Conservation (phyloP, 305 asterid genomes). For the Fraxinus xanthoxyloides region DNA sequence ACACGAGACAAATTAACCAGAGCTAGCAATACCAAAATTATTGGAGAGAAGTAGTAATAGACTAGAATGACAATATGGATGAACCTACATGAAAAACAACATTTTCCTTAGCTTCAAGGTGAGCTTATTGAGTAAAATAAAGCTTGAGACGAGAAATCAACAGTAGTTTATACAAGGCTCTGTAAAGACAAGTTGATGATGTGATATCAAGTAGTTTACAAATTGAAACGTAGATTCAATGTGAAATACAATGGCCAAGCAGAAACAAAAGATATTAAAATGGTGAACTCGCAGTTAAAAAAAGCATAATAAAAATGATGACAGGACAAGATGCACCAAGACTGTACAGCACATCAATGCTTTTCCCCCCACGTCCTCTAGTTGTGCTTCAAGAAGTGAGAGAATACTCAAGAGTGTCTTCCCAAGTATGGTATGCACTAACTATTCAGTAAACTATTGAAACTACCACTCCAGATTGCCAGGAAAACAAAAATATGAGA, state of each 20-base stretch:
- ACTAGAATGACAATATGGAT: neutral
- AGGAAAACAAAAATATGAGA: constrained; percentile 11
- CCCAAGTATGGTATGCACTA: constrained; percentile 9
- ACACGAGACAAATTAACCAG: neutral
- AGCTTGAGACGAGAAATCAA: neutral
- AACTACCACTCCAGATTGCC: neutral
- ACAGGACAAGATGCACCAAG: neutral
- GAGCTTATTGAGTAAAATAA: neutral
- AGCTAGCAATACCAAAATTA: neutral
- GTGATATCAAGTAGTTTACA: neutral
- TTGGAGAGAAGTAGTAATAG: neutral
- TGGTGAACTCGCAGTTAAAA: neutral
- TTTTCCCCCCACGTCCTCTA: neutral
- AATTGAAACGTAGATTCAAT: neutral
- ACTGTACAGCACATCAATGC: constrained; percentile 13
- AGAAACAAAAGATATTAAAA: neutral
- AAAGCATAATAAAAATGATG: neutral
- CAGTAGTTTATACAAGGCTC: neutral
- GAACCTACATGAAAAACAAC: neutral
- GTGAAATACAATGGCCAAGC: neutral
- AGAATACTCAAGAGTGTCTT: constrained; percentile 1
- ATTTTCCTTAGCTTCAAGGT: neutral
- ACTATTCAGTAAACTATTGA: constrained; percentile 7
- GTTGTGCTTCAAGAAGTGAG: constrained; percentile 10
- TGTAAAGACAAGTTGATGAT: neutral